Conservation (phyloP, 2,329 filamentous ascomycete species). For the Metarhizium guizhouense region DNA sequence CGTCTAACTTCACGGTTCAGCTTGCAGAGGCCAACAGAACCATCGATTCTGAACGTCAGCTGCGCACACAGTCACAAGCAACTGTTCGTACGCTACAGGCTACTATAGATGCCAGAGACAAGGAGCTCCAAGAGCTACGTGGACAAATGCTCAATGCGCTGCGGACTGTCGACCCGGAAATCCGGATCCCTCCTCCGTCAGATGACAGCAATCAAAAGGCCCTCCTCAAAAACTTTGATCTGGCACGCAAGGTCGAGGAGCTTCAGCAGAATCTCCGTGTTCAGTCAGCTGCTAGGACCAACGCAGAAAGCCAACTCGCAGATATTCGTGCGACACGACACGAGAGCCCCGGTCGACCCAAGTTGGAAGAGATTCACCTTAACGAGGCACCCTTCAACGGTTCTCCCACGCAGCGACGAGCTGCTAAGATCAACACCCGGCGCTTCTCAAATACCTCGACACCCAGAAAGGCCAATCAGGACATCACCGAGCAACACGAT, state of each 20-base stretch:
- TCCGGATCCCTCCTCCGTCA: conserved; percentile 53
- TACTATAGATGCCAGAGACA: conserved; percentile 69
- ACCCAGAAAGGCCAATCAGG: conserved; percentile 62
- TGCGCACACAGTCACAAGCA: conserved; percentile 75
- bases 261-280: conserved; percentile 82
- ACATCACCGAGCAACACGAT: conserved; percentile 52
- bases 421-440: conserved; percentile 41
- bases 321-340: conserved; percentile 68
- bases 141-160: conserved; percentile 74
- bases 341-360: conserved; percentile 62
- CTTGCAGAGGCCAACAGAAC: conserved; percentile 83
- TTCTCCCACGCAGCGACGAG: conserved; percentile 64
- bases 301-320: conserved; percentile 73
- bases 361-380: conserved; percentile 79
- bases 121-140: conserved; percentile 72
- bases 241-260: conserved; percentile 79
- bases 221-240: conserved; percentile 68
- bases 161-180: conserved; percentile 75
- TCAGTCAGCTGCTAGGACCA: conserved; percentile 69
- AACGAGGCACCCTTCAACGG: conserved; percentile 68
- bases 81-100: conserved; percentile 75
- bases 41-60: conserved; percentile 81
- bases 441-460: conserved; percentile 70
- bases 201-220: conserved; percentile 52
- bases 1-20: conserved; percentile 71